Evolutionary conservation across 176 grass and related monocot species (phyloP), one percentile per base, ranked within the genome.

Genomic region (Oropetium thomaeum): DNA sequence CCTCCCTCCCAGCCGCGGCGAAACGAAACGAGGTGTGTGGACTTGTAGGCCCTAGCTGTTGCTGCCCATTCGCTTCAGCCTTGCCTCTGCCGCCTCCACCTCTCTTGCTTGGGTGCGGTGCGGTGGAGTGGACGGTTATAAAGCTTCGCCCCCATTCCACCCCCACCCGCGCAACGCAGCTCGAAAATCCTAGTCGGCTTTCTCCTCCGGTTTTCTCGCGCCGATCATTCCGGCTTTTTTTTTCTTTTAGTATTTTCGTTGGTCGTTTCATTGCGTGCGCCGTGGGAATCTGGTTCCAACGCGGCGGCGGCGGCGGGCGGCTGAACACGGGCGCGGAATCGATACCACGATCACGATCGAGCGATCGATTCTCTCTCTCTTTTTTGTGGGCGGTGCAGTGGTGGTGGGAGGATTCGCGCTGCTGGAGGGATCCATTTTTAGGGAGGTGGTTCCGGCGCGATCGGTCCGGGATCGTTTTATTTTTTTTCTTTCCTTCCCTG

Each of bases 381-480:
- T 13, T 23, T 15, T 22, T 20, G 14, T 34, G 15, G 5, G 63
- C 1, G 49, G 49, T 22, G 47, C 10, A 4, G 35, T 23, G 53
- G 51, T 25, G 45, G 65, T 23, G 48, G 48, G 78, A 48, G 69
- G 28, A 60, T 85, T 85, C 45, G 32, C 37, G 22, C 25, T 60
- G 22, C 25, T 60, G 67, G 33, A 30, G 43, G 42, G 4, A 30
- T 81, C 84, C 85, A 72, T 82, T 87, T 87, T 87, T 82, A 77
- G 85, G 23, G 19, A 47, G 57, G 35, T 47, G 78, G n/a, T n/a
- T n/a, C 55, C 37, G 48, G 71, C 57, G 35, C 44, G 66, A 87
- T 31, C 47, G 22, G 15, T 44, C 33, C 34, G 22, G 37, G 26
- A 32, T 75, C 23, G 26, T 45, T 38, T 32, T 58, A 37, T 55